phyloP scores from a whole-genome alignment of 139 green algal genomes.

The Raphidocelis subcapitata region DNA sequence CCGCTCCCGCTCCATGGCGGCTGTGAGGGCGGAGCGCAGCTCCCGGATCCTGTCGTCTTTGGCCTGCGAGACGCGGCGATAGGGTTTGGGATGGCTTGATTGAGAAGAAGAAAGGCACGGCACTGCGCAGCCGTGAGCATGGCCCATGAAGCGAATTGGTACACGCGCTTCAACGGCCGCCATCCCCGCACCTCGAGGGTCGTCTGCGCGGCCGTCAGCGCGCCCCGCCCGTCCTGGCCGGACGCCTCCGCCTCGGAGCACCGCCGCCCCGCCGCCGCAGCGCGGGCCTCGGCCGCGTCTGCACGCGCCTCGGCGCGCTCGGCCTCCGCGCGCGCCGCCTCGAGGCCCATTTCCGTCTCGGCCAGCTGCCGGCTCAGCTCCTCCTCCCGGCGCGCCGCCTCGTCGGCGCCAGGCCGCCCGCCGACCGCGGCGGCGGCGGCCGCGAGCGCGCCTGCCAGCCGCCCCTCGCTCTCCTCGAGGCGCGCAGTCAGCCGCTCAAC shows the following conservation, averaged over 20 bases:
- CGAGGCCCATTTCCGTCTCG: too few relatives aligned
- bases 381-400: not conserved
- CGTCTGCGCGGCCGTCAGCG: not conserved
- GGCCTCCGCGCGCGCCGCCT: too few relatives aligned
- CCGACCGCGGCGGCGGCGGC: not conserved
- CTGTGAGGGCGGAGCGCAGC: constrained; percentile 31
- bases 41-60: constrained; percentile 45
- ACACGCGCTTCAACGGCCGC: not conserved
- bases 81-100: not conserved
- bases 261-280: not conserved
- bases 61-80: not conserved
- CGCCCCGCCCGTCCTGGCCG: not conserved
- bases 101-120: not conserved
- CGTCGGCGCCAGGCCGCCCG: not conserved
- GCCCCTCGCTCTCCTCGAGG: not conserved
- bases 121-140: not conserved
- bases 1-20: constrained; percentile 13
- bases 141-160: not conserved
- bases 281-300: too few relatives aligned
- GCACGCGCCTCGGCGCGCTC: too few relatives aligned
- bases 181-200: not conserved
- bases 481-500: constrained; percentile 19
- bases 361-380: constrained; percentile 15
- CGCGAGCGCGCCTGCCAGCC: not conserved
- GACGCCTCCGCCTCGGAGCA: not conserved